These are phyloP conservation scores for Paraconiothyrium brasiliense DNA, from an alignment of 2,329 filamentous ascomycete species.

Conservation along the genomic window DNA sequence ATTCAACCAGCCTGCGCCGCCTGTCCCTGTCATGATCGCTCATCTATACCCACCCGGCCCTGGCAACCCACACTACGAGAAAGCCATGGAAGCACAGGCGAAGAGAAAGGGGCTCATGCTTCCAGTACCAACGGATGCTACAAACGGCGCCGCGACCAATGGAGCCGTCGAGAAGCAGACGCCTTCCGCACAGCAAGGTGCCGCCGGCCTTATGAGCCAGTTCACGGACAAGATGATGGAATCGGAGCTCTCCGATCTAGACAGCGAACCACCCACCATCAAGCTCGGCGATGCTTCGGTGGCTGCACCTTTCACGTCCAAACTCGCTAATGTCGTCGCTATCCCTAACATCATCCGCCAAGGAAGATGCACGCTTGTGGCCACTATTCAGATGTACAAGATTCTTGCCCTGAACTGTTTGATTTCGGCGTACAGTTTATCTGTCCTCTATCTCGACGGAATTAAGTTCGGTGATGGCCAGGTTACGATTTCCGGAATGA, in stretches of 20 bases:
- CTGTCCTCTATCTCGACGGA: conserved; percentile 94
- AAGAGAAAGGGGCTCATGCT: conserved; percentile 75
- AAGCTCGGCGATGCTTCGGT: conserved; percentile 98
- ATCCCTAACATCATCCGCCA: conserved; percentile 99
- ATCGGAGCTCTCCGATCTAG: conserved; percentile 74
- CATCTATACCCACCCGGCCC: conserved; percentile 93
- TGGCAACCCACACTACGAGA: conserved; percentile 91
- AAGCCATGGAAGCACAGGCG: conserved; percentile 87
- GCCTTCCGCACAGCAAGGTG: conserved; percentile 62
- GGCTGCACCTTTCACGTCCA: conserved; percentile 96
- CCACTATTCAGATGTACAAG: conserved; percentile 99
- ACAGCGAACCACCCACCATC: conserved; percentile 91
- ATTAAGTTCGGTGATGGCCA: conserved; percentile 99
- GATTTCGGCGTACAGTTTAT: conserved; percentile 96
- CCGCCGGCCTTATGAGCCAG: conserved; percentile 83
- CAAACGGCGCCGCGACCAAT: conserved; percentile 33
- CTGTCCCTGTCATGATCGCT: conserved; percentile 89
- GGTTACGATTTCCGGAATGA: conserved; percentile 98
- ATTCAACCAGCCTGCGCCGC: conserved; percentile 94
- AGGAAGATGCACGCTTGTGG: conserved; percentile 95
- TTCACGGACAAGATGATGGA: conserved; percentile 90
- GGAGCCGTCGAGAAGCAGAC: conserved; percentile 32
- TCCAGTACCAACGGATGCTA: conserved; percentile 55
- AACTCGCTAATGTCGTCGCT: conserved; percentile 94
- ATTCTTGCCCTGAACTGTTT: conserved; percentile 97